phyloP scores from a whole-genome alignment of 345 rosid species.

The Hirschfeldia incana region DNA sequence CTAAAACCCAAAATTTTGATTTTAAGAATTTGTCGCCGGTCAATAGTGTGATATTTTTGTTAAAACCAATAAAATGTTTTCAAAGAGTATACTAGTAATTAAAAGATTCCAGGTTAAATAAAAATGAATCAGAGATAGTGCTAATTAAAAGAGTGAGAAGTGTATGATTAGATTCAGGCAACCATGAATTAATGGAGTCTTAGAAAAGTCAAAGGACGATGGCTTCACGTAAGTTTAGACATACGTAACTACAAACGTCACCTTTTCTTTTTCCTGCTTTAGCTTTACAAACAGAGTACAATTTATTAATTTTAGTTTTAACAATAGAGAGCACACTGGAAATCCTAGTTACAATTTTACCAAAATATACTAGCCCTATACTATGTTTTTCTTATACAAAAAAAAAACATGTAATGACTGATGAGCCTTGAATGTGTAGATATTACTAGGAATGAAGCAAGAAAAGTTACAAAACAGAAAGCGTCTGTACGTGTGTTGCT shows the following conservation, averaged over 20 bases:
- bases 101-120: constrained; percentile 4
- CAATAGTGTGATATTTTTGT: neutral
- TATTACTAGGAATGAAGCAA: neutral
- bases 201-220: constrained; percentile 20
- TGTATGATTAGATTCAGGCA: constrained; percentile 6
- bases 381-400: neutral
- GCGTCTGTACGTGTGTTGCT: neutral
- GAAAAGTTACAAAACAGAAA: neutral
- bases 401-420: neutral
- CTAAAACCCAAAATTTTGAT: neutral
- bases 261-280: neutral
- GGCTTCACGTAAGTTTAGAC: constrained; percentile 28
- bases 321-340: neutral
- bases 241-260: neutral
- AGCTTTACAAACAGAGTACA: neutral
- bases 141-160: neutral
- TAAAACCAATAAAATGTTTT: neutral
- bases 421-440: neutral
- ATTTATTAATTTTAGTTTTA: neutral
- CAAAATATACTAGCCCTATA: neutral
- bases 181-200: constrained; percentile 6
- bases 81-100: neutral
- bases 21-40: neutral
- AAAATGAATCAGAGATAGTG: neutral
- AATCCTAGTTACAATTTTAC: neutral